phyloP scores from a whole-genome alignment of 2,329 filamentous ascomycete genomes.

The Fusarium sp. region DNA sequence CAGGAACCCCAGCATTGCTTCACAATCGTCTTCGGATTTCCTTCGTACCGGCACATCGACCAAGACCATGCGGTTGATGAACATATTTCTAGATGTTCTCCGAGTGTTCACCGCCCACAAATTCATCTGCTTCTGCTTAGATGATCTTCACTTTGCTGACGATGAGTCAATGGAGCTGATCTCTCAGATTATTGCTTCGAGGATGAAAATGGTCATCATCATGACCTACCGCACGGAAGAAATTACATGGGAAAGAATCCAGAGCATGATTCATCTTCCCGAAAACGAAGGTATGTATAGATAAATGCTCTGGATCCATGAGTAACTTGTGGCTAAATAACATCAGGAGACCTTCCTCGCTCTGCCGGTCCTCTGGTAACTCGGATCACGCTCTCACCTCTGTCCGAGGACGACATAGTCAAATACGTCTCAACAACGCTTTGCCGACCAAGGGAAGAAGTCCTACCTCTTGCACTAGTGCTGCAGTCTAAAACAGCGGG shows the following conservation, averaged over 20 bases:
- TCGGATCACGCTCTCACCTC: constrained; percentile 75
- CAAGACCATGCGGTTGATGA: constrained; percentile 81
- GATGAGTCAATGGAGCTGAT: constrained; percentile 88
- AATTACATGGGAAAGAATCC: constrained; percentile 65
- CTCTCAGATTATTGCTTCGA: constrained; percentile 79
- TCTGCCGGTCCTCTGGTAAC: constrained; percentile 69
- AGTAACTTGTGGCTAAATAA: constrained; percentile 33
- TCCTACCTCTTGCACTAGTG: constrained; percentile 82
- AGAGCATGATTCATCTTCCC: constrained; percentile 64
- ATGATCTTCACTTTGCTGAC: constrained; percentile 92
- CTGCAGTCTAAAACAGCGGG: constrained; percentile 90
- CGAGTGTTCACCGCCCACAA: constrained; percentile 84
- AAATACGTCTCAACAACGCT: constrained; percentile 86
- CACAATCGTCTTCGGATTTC: constrained; percentile 69
- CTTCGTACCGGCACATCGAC: constrained; percentile 67
- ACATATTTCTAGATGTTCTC: constrained; percentile 87
- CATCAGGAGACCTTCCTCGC: constrained; percentile 54
- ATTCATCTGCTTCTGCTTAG: constrained; percentile 87
- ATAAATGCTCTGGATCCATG: background rate
- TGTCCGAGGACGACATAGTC: constrained; percentile 82
- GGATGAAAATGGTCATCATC: constrained; percentile 84
- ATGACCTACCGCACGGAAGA: constrained; percentile 80
- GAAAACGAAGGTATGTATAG: constrained; percentile 61
- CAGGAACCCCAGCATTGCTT: constrained; percentile 53
- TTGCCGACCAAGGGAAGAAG: constrained; percentile 76